Evolutionary conservation across 1,284 basidiomycete genomes (phyloP), one percentile per base, ranked within the genome.

Genomic region (Stygiomarasmius scandens): DNA sequence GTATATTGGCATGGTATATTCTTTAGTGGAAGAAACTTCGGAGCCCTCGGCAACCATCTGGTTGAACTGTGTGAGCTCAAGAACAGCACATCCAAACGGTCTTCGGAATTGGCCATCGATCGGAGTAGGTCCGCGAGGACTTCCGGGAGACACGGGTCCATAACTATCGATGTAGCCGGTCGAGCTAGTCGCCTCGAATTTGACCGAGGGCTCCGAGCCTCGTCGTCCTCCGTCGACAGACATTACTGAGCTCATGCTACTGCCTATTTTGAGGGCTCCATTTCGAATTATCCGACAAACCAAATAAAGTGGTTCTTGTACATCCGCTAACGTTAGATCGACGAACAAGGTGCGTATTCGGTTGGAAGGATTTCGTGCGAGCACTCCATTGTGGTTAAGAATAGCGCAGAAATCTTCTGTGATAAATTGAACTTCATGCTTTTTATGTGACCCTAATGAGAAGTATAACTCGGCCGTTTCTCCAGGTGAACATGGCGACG

Each of bases 401-500:
- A 96, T 77, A 19, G 88, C 87, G 67, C 92, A 96, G 69, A 91
- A 97, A 22, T 98, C 96, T 72, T 99, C 96, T 0, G 95, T 96
- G 47, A 98, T 84, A 71, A 97, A 98, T 43, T 92, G 87, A 6
- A 81, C 81, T 53, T 93, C 90, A 49, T 85, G 82, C 66, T 92
- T 90, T 73, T 90, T 92, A 81, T 93, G 98, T 16, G 38, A 41
- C 38, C 8, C 11, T 4, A 99, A 81, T 2, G 94, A 95, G 74
- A 98, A 97, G 72, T 90, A 95, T 3, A 99, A 85, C 70, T 99
- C 96, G 3, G 88, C 91, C 0, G 91, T 91, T 72, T 98, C 96
- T 14, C 95, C 95, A 0, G 94, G 90, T 0, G 86, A 81, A 72
- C 95, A 98, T 1, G 89, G 89, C 6, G 89, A 90, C 5, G 95